These are phyloP conservation scores for Arthrinium phaeospermum DNA, from an alignment of 2,329 filamentous ascomycete species.

Conservation along the genomic window DNA sequence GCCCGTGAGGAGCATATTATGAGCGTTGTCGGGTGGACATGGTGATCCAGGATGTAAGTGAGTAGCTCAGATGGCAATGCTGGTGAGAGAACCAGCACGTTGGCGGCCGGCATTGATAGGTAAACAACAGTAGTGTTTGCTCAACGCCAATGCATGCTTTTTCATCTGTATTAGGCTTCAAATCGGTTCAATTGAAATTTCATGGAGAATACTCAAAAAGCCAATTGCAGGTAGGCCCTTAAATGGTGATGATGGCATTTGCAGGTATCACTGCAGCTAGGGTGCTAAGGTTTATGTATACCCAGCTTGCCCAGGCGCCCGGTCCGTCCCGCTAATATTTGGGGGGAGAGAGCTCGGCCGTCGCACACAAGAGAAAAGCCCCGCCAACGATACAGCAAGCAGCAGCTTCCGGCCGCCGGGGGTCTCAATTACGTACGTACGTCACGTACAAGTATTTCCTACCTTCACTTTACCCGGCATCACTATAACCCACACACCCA, in stretches of 20 bases:
- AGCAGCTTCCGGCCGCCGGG: background rate
- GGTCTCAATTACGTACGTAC: background rate
- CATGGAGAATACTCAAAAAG: background rate
- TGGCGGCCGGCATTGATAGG: conserved; percentile 29
- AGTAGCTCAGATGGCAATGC: conserved; percentile 67
- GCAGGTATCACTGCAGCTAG: background rate
- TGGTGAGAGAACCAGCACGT: conserved; percentile 53
- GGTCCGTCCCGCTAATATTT: conserved; percentile 5
- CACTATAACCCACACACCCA: background rate
- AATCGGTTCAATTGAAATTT: background rate
- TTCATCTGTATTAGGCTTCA: background rate
- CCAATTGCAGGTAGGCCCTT: background rate
- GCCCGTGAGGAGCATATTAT: conserved; percentile 72
- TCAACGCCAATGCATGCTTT: background rate
- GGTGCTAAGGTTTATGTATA: background rate
- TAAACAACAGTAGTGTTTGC: conserved; percentile 17
- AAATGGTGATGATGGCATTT: conserved; percentile 7
- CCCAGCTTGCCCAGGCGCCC: background rate
- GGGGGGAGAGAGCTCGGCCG: background rate
- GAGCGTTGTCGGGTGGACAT: conserved; percentile 66
- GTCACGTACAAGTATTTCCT: conserved; percentile 9
- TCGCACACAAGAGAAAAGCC: conserved; percentile 14
- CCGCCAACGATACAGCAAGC: background rate
- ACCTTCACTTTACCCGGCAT: conserved; percentile 6
- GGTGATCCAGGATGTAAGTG: conserved; percentile 63